Evolutionary conservation across 169 alveolate genomes (phyloP).

Genomic region (Plasmodium malariae): DNA sequence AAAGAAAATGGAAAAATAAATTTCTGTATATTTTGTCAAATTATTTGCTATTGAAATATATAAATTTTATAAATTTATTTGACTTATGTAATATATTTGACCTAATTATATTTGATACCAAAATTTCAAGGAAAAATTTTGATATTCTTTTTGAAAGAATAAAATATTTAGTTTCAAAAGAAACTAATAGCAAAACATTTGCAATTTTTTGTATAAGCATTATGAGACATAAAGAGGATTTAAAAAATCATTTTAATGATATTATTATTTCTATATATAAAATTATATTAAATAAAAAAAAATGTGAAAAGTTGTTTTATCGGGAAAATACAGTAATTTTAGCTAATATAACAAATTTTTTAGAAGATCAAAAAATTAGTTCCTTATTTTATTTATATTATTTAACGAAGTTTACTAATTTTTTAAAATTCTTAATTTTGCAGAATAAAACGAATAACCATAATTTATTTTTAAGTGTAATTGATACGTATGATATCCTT

Average conservation of each 20-base stretch:
- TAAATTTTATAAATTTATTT: conserved; percentile 50
- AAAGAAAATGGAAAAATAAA: conserved; percentile 22
- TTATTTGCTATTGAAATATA: conserved; percentile 39
- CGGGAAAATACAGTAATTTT: conserved; percentile 65
- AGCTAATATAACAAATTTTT: conserved; percentile 35
- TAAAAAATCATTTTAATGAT: conserved; percentile 8
- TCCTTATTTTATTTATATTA: conserved; percentile 59
- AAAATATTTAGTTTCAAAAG: conserved; percentile 30
- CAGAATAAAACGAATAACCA: conserved; percentile 14
- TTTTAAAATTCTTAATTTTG: conserved; percentile 17
- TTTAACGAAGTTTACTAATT: conserved; percentile 32
- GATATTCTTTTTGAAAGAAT: conserved; percentile 27
- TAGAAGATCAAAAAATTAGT: conserved; percentile 46
- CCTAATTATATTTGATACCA: conserved; percentile 13
- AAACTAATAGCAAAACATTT: conserved; percentile 21
- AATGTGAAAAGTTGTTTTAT: neutral
- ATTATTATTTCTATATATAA: conserved; percentile 29
- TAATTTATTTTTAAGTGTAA: conserved; percentile 14
- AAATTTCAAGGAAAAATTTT: neutral
- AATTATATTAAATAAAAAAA: conserved; percentile 42
- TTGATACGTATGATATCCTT: conserved; percentile 49
- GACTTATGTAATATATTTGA: conserved; percentile 72
- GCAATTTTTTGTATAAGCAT: conserved; percentile 60
- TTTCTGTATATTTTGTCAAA: conserved; percentile 42
- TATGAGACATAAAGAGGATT: conserved; percentile 16